phyloP scores from a whole-genome alignment of 2,329 filamentous ascomycete species.

The Talaromyces sp. region DNA sequence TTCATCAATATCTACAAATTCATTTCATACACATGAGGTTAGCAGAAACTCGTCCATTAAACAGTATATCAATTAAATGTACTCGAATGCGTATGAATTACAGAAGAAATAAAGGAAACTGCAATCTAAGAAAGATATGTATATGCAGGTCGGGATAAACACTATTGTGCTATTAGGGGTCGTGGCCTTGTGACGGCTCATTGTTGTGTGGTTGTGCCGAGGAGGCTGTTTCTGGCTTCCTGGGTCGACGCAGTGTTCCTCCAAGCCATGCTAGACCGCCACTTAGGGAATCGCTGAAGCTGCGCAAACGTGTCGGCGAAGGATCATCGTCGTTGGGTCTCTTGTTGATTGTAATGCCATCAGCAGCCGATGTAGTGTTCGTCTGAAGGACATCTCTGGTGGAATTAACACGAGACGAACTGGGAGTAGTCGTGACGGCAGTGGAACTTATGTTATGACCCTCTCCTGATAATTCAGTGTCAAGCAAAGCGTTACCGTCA shows the following conservation, averaged over 20 bases:
- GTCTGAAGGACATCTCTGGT: slow-evolving; percentile 1
- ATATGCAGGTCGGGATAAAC: not conserved
- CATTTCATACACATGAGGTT: not conserved
- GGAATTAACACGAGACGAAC: slow-evolving; percentile 8
- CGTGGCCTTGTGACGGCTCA: not conserved
- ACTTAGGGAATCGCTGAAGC: slow-evolving; percentile 33
- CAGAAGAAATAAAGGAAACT: not conserved
- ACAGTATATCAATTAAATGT: not conserved
- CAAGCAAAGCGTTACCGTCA: slow-evolving; percentile 15
- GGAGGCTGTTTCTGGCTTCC: not conserved
- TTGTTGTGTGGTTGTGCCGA: not conserved
- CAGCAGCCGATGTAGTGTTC: not conserved
- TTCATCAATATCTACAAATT: not conserved
- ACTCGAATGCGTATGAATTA: not conserved
- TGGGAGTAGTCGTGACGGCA: slow-evolving; percentile 8
- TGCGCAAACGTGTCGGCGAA: slow-evolving; percentile 23
- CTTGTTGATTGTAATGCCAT: not conserved
- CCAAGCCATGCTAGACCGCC: slow-evolving; percentile 31
- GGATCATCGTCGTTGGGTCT: slow-evolving; percentile 15
- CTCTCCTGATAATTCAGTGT: slow-evolving; percentile 15
- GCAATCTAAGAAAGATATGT: not conserved
- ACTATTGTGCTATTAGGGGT: not conserved
- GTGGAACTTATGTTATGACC: slow-evolving; percentile 10
- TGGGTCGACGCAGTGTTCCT: slow-evolving; percentile 21
- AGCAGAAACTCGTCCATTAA: not conserved